Conservation (phyloP, 441 rosid genomes). For the Gossypium lobatum region DNA sequence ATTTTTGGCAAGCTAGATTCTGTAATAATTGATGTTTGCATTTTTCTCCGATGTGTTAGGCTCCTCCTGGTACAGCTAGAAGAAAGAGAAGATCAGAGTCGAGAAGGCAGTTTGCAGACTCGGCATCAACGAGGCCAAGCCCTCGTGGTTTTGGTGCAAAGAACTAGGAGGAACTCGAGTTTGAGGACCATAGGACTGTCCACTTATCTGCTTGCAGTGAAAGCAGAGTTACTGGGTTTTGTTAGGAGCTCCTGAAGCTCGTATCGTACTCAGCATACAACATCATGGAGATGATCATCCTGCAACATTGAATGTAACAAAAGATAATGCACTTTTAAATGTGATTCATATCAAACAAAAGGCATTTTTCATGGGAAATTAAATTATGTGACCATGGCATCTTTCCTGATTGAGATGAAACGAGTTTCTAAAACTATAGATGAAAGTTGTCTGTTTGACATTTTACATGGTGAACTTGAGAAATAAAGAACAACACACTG, state of each 20-base stretch:
- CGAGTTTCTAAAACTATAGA: no score
- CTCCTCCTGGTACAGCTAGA: conserved; percentile 87
- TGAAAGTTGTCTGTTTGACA: neutral
- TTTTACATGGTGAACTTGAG: neutral
- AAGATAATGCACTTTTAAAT: neutral
- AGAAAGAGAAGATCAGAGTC: conserved; percentile 65
- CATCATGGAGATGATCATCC: neutral
- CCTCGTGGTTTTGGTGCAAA: conserved; percentile 81
- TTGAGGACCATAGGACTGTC: neutral
- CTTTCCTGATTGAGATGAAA: neutral
- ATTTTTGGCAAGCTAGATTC: neutral
- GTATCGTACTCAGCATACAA: neutral
- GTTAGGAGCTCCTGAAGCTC: neutral
- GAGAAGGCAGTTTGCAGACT: conserved; percentile 53
- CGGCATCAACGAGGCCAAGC: conserved; percentile 52
- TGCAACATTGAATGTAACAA: neutral
- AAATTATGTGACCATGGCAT: neutral
- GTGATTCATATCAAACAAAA: neutral
- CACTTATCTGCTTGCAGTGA: neutral
- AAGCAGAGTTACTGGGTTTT: neutral
- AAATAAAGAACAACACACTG: no score
- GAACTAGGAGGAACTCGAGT: conserved; percentile 32
- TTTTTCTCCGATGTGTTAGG: conserved; percentile 29
- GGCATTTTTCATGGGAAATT: neutral
- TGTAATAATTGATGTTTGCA: neutral